Conservation (phyloP, 306 rosid species). For the Vicia sativa region DNA sequence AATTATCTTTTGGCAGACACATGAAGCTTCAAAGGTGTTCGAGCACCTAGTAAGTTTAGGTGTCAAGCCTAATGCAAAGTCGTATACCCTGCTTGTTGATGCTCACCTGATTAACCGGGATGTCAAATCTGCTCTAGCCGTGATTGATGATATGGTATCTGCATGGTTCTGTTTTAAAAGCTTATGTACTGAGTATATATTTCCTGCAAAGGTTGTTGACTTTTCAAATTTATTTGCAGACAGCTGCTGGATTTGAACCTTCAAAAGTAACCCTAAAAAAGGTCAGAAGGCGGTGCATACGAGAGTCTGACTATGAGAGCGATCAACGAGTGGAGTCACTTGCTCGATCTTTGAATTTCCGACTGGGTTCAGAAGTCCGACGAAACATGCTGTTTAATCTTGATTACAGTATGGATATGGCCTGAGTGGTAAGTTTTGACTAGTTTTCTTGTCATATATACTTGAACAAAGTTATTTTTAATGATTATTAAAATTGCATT, state of each 20-base stretch:
- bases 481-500: slow-evolving; percentile 7
- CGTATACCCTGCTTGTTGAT: slow-evolving; percentile 78
- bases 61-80: slow-evolving; percentile 77
- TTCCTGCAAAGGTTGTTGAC: slow-evolving; percentile 33
- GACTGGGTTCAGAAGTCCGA: slow-evolving; percentile 63
- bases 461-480: background rate
- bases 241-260: slow-evolving; percentile 76
- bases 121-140: slow-evolving; percentile 67
- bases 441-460: background rate
- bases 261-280: slow-evolving; percentile 61
- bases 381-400: slow-evolving; percentile 68
- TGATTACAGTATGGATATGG: slow-evolving; percentile 53
- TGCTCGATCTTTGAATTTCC: slow-evolving; percentile 52
- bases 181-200: background rate
- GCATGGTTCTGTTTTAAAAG: background rate
- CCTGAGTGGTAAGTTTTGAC: slow-evolving; percentile 54
- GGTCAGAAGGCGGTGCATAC: slow-evolving; percentile 73
- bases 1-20: slow-evolving; percentile 60
- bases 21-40: slow-evolving; percentile 81
- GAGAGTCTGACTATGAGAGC: slow-evolving; percentile 76
- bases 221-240: slow-evolving; percentile 50
- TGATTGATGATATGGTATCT: slow-evolving; percentile 75
- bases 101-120: slow-evolving; percentile 86
- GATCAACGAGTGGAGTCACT: slow-evolving; percentile 57
- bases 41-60: slow-evolving; percentile 82